Evolutionary conservation across 768 basidiomycete species (phyloP).

Genomic region (Mycena polygramma): DNA sequence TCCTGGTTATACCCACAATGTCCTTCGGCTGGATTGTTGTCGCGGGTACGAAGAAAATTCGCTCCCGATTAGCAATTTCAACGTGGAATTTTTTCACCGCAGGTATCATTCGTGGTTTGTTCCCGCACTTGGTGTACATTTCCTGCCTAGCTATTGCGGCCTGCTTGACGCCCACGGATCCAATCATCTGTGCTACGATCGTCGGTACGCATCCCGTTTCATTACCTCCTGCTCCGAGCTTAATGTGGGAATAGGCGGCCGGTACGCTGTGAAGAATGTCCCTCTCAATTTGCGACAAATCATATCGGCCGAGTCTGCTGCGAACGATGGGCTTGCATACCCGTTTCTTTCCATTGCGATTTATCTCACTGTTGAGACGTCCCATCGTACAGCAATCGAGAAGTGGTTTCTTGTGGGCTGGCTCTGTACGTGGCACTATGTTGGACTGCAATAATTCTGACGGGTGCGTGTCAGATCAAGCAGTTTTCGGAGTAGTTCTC

Average conservation of each 20-base stretch:
- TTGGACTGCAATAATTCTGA: too few species aligned
- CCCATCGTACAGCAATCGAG: slow-evolving; percentile 72
- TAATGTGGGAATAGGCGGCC: slow-evolving; percentile 63
- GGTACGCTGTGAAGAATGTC: slow-evolving; percentile 77
- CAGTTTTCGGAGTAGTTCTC: slow-evolving; percentile 78
- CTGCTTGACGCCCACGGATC: slow-evolving; percentile 94
- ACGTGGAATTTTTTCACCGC: not conserved
- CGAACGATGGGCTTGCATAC: slow-evolving; percentile 96
- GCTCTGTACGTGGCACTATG: too few species aligned
- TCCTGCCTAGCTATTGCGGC: slow-evolving; percentile 90
- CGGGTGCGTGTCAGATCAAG: slow-evolving; percentile 88
- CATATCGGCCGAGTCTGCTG: slow-evolving; percentile 90
- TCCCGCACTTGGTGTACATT: slow-evolving; percentile 78
- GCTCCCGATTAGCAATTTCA: slow-evolving; percentile 16
- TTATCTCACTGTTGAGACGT: slow-evolving; percentile 83
- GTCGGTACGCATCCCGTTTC: slow-evolving; percentile 69
- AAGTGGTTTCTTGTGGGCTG: slow-evolving; percentile 91
- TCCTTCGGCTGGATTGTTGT: slow-evolving; percentile 88
- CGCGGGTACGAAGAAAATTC: slow-evolving; percentile 73
- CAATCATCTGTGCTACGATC: slow-evolving; percentile 89
- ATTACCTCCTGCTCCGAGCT: not conserved
- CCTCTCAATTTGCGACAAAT: slow-evolving; percentile 83
- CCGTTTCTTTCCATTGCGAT: slow-evolving; percentile 91
- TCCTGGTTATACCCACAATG: slow-evolving; percentile 88
- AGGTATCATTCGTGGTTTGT: slow-evolving; percentile 78